A percentile compares a stretch with the other conserved stretches of the same genome.
Conservation (phyloP, 768 basidiomycete genomes). For the Cystofilobasidium capitatum region DNA sequence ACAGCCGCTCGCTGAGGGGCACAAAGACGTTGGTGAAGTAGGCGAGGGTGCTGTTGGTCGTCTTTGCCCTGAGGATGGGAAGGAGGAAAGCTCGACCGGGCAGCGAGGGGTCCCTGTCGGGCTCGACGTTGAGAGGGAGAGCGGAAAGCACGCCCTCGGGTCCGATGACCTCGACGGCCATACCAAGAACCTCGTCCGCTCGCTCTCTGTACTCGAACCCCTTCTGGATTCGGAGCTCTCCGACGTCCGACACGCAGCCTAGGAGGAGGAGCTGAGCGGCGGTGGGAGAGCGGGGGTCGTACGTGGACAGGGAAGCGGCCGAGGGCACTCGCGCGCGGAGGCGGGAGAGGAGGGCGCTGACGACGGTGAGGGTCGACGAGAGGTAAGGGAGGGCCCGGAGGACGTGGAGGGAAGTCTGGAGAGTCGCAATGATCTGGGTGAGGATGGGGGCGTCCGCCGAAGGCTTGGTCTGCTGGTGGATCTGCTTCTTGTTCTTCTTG, state of each 20-base stretch:
- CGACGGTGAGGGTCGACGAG: slow-evolving; percentile 47
- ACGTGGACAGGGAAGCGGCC: slow-evolving; percentile 30
- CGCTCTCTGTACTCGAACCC: slow-evolving; percentile 84
- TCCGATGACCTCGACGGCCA: slow-evolving; percentile 75
- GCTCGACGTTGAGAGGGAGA: slow-evolving; percentile 79
- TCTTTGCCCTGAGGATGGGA: slow-evolving; percentile 66
- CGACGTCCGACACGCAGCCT: slow-evolving; percentile 60
- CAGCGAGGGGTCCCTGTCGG: slow-evolving; percentile 50
- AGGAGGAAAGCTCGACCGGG: slow-evolving; percentile 87
- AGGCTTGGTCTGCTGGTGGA: slow-evolving; percentile 21
- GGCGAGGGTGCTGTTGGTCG: slow-evolving; percentile 60
- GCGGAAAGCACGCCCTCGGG: slow-evolving; percentile 63
- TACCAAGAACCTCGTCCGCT: slow-evolving; percentile 66
- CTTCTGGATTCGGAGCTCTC: slow-evolving; percentile 63
- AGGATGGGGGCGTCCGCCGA: slow-evolving; percentile 17
- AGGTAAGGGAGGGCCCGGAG: slow-evolving; percentile 63
- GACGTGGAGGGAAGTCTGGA: slow-evolving; percentile 23
- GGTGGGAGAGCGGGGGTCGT: slow-evolving; percentile 20
- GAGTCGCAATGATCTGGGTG: slow-evolving; percentile 22
- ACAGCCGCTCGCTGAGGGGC: slow-evolving; percentile 86
- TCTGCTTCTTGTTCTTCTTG: slow-evolving; percentile 21
- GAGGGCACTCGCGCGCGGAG: slow-evolving; percentile 47
- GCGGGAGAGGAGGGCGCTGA: slow-evolving; percentile 58
- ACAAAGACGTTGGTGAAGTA: slow-evolving; percentile 89
- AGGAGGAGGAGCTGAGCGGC: slow-evolving; percentile 63